Evolutionary conservation across 1,284 basidiomycete species (phyloP).

Genomic region (Xanthoconium separans): DNA sequence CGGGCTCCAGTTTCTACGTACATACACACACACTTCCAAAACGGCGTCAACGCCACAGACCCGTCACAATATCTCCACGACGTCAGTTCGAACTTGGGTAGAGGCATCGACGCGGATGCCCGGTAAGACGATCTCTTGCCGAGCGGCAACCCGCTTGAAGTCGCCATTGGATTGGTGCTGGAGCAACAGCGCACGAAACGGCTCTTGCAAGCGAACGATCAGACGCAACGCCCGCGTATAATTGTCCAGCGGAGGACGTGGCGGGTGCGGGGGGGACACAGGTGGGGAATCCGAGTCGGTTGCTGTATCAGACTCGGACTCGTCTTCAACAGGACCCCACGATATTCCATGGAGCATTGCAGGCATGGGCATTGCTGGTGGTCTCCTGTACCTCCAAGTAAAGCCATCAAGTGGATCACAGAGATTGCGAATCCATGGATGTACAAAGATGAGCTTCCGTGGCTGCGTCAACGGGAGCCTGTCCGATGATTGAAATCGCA

Average conservation of each 20-base stretch:
- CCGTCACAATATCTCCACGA: not conserved
- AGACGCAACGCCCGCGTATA: not conserved
- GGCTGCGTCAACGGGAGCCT: not conserved
- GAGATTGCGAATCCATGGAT: not conserved
- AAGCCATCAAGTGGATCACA: not conserved
- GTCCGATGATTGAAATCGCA: not conserved
- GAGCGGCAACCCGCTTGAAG: not conserved
- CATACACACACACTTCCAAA: too few species aligned
- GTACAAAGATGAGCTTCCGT: not conserved
- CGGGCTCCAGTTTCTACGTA: too few species aligned
- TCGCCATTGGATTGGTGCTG: not conserved
- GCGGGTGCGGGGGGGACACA: not conserved
- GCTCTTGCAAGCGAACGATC: not conserved
- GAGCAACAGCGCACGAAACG: not conserved
- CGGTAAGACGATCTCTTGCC: not conserved
- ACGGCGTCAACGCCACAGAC: too few species aligned
- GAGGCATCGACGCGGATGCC: not conserved
- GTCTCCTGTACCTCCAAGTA: too few species aligned
- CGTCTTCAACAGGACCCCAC: not conserved
- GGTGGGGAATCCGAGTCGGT: not conserved
- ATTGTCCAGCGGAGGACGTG: not conserved
- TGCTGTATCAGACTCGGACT: not conserved
- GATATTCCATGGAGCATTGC: too few species aligned
- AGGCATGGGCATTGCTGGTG: too few species aligned
- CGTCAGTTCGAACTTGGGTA: not conserved